phyloP scores from a whole-genome alignment of 805 yeast species.

The Kockiozyma suomiensis region DNA sequence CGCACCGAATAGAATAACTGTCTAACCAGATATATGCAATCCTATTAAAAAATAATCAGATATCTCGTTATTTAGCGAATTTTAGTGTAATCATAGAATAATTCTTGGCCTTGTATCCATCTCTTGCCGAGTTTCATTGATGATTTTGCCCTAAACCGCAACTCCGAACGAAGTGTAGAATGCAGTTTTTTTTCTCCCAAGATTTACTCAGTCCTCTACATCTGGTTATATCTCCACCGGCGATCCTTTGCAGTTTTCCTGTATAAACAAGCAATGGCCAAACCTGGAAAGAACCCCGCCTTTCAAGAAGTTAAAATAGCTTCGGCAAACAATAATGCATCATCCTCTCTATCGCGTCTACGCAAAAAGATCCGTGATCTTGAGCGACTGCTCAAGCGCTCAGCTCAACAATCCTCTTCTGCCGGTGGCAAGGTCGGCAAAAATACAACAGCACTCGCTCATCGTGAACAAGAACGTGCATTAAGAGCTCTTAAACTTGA shows the following conservation, averaged over 20 bases:
- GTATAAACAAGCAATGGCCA: neutral
- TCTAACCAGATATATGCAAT: no score
- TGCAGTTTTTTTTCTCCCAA: constrained; percentile 1
- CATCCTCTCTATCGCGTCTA: constrained; percentile 46
- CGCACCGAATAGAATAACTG: no score
- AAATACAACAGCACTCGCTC: constrained; percentile 56
- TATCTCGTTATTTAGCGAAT: no score
- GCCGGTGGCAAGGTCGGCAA: constrained; percentile 45
- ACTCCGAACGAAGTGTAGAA: no score
- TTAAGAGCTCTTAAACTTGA: constrained; percentile 65
- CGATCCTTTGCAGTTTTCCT: no score
- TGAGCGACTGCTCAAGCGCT: constrained; percentile 62
- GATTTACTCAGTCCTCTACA: no score
- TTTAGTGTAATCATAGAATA: no score
- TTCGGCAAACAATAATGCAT: neutral
- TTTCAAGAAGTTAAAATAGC: constrained; percentile 8
- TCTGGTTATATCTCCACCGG: no score
- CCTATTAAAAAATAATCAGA: no score
- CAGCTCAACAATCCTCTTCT: constrained; percentile 27
- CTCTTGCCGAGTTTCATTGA: no score
- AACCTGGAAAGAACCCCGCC: neutral
- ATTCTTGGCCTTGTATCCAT: no score
- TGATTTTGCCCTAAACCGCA: neutral
- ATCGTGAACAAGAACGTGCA: constrained; percentile 61
- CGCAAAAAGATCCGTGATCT: constrained; percentile 87